Evolutionary conservation across 345 rosid genomes (phyloP).

Genomic region (Microcos paniculata): DNA sequence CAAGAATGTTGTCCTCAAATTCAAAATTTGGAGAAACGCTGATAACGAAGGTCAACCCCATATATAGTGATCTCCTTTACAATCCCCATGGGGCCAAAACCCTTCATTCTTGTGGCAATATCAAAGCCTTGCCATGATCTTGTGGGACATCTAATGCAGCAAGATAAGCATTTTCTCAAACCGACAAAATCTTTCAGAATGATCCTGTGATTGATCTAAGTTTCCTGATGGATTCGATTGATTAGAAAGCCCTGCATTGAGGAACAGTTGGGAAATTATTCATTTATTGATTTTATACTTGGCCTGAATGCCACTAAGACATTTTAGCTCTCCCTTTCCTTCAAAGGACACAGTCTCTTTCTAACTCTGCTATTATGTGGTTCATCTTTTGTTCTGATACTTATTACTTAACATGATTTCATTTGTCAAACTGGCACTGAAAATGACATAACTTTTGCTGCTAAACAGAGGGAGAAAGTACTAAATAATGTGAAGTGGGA

Average conservation of each 20-base stretch:
- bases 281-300: constrained; percentile 10
- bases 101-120: constrained; percentile 4
- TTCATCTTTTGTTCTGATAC: background rate
- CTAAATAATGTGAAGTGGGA: background rate
- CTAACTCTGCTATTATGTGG: background rate
- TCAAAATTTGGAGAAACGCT: background rate
- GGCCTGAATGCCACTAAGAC: constrained; percentile 1
- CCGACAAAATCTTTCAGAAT: constrained; percentile 8
- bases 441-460: constrained; percentile 1
- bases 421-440: background rate
- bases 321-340: background rate
- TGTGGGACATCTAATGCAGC: constrained; percentile 4
- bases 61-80: background rate
- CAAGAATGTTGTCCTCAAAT: constrained; percentile 9
- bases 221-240: background rate
- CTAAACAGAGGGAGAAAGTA: constrained; percentile 4
- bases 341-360: background rate
- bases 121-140: background rate
- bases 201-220: background rate
- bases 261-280: constrained; percentile 11
- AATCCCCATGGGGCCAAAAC: constrained; percentile 3
- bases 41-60: constrained; percentile 10
- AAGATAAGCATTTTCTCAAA: constrained; percentile 4
- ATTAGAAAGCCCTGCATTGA: constrained; percentile 6
- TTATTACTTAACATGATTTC: background rate